Evolutionary conservation across 2,329 filamentous ascomycete species (phyloP).

Genomic region (Fusarium tupiense): DNA sequence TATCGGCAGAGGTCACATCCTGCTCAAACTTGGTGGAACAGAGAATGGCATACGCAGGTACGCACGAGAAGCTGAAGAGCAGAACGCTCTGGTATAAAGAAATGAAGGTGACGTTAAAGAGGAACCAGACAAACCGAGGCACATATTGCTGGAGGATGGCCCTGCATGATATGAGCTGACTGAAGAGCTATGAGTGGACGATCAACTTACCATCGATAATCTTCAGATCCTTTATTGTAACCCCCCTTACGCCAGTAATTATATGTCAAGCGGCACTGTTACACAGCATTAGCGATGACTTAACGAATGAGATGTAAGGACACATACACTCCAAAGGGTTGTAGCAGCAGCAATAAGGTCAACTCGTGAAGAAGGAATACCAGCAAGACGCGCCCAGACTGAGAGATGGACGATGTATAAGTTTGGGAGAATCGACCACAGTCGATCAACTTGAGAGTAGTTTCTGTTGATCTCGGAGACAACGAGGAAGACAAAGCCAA

Average conservation of each 20-base stretch:
- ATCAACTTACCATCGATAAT: slow-evolving; percentile 80
- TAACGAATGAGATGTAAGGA: not conserved
- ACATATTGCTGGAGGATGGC: slow-evolving; percentile 75
- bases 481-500: slow-evolving; percentile 78
- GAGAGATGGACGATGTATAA: slow-evolving; percentile 87
- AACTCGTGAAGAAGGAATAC: slow-evolving; percentile 74
- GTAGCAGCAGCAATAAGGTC: slow-evolving; percentile 78
- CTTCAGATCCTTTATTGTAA: slow-evolving; percentile 87
- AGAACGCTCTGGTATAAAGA: slow-evolving; percentile 84
- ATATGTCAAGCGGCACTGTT: slow-evolving; percentile 81
- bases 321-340: slow-evolving; percentile 79
- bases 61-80: slow-evolving; percentile 77
- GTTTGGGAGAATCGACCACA: slow-evolving; percentile 90
- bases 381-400: slow-evolving; percentile 81
- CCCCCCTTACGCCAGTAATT: slow-evolving; percentile 98
- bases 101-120: slow-evolving; percentile 93
- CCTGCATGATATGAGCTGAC: slow-evolving; percentile 55
- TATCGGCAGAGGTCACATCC: slow-evolving; percentile 56
- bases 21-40: slow-evolving; percentile 73
- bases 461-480: slow-evolving; percentile 89
- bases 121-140: slow-evolving; percentile 73
- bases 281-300: not conserved
- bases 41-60: slow-evolving; percentile 84
- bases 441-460: slow-evolving; percentile 94
- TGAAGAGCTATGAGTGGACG: not conserved